Base-by-base conservation (phyloP, 176 grass and related monocot species). In the Neostapfia colusana region DNA sequence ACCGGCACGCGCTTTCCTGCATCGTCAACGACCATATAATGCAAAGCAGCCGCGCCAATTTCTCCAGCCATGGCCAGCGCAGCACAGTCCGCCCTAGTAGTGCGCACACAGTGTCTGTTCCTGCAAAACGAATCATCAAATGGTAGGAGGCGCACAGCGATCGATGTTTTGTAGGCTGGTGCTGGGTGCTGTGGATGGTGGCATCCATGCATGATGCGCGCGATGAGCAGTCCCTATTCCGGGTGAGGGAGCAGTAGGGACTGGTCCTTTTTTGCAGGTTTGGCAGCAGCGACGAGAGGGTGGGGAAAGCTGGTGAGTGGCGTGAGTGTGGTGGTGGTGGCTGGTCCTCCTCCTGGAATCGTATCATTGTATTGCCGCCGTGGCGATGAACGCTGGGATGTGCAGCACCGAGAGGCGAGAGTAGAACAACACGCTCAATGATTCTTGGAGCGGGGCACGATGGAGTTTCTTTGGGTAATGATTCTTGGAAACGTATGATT, bases 81-180 rank as follows among this genome's bases (percentile, higher is more conserved):
- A 35, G 36, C 26, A 10, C n/a, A 25, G 50, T 25, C 57, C 66
- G n/a, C 50, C 40, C 67, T 28, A 69, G 37, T 27, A 69, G n/a
- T n/a, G n/a, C n/a, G n/a, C n/a, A n/a, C n/a, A n/a, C n/a, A n/a
- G 67, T 12, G 44, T 31, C 3, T 31, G 31, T 5, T 67, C 31
- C 73, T 78, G 80, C 73, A 23, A 59, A 44, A 13, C 74, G 26
- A 83, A 88, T 83, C 42, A 83, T 88, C 85, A 73, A 54, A 67
- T 42, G 75, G 53, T 8, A 18, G 68, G 66, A n/a, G 51, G 21
- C 68, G 23, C 7, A 54, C 67, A 27, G 10, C 21, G 21, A n/a
- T 21, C 21, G 21, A 17, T 59, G 51, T n/a, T 18, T 46, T 15
- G 37, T 53, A 42, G 56, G 46, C 46, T 55, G 84, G 26, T 53